Base-by-base conservation (phyloP, 208 protist species). In the Acanthamoeba lenticulata region DNA sequence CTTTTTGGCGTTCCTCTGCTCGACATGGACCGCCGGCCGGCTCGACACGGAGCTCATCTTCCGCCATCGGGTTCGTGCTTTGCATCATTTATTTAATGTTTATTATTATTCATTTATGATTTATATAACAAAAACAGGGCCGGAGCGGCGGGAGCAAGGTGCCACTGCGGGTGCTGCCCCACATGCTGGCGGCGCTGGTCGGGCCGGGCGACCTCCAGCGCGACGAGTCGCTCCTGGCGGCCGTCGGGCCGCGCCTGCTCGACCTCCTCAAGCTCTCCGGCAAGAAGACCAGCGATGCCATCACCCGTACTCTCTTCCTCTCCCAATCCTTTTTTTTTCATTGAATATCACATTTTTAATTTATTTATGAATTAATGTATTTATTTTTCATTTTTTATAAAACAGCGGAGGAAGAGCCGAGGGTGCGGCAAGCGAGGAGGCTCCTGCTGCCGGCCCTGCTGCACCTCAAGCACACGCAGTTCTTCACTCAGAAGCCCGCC, bases 151-250 rank as follows among this genome's bases (percentile, higher is more conserved):
- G n/a, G 85, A 91, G 85, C 52, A 62, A 69, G 45, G 49, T 62
- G 85, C 55, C 85, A 32, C 32, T 91, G 52, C 85, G 60, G 32
- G n/a, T 91, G 85, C 85, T 91, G 49, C 85, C 85, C 2, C 85
- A 91, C 85, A 91, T 91, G 85, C 85, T 91, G 72, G 36, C 72
- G 40, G 17, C 72, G n/a, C n/a, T n/a, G 38, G 27, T 49, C 38
- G 38, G 44, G 29, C 49, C 72, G 24, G 19, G 72, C 29, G 72
- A 83, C 9, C 4, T 49, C 1, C 34, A 83, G 72, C 34, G 72
- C 24, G 72, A 83, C 72, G 72, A 83, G 21, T 83, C 72, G 15
- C 72, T 83, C 40, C 72, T 83, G 24, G 21, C 34, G 15, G 72
- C 72, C 5, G 72, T 83, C 27, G 72, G 72, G 5, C 3, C 72